Conservation (phyloP, 805 yeast genomes). For the Candida rishiriensis region DNA sequence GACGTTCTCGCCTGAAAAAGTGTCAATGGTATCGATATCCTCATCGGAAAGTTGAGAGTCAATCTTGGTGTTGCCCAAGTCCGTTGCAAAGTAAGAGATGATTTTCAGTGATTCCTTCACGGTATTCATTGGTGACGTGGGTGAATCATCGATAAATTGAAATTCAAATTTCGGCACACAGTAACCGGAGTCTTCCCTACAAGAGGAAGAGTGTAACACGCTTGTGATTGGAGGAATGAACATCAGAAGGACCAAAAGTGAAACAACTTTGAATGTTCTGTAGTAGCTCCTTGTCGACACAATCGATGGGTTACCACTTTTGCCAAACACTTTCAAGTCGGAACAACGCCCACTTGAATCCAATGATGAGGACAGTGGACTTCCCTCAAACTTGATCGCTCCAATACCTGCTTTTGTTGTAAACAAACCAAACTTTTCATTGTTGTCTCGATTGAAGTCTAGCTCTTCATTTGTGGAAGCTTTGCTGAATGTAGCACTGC, state of each 20-base stretch:
- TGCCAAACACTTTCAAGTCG: background rate
- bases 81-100: slow-evolving; percentile 42
- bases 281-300: slow-evolving; percentile 16
- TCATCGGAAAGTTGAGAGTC: slow-evolving; percentile 11
- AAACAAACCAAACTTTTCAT: background rate
- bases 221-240: slow-evolving; percentile 23
- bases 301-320: slow-evolving; percentile 3
- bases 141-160: slow-evolving; percentile 34
- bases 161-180: slow-evolving; percentile 44
- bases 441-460: background rate
- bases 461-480: background rate
- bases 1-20: slow-evolving; percentile 38
- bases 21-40: slow-evolving; percentile 34
- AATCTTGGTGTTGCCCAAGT: slow-evolving; percentile 29
- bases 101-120: slow-evolving; percentile 41
- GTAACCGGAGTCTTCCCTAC: slow-evolving; percentile 25
- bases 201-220: slow-evolving; percentile 26
- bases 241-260: slow-evolving; percentile 20
- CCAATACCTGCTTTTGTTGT: background rate
- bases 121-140: slow-evolving; percentile 32
- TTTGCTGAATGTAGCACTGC: background rate
- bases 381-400: no score
- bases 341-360: background rate
- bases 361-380: background rate
- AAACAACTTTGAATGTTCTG: slow-evolving; percentile 18